A percentile compares a stretch with the other conserved stretches of the same genome.
phyloP scores from a whole-genome alignment of 495 filamentous ascomycete species.

The Penicillium daleae region DNA sequence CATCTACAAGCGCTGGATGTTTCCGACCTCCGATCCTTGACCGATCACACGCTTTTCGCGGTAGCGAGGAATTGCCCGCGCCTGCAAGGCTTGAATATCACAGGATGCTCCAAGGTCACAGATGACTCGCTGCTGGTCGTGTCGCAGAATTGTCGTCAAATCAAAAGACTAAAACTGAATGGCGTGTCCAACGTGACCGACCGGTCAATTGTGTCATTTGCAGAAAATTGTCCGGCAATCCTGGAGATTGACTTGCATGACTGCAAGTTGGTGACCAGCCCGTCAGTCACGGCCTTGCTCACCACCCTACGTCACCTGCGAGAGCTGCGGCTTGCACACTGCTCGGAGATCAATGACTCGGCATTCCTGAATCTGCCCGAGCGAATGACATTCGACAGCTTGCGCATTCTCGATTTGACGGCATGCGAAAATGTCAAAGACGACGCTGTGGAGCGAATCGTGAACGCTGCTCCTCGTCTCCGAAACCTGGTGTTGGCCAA shows the following conservation, averaged over 20 bases:
- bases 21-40: slow-evolving; percentile 76
- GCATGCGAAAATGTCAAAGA: slow-evolving; percentile 83
- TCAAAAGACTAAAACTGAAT: slow-evolving; percentile 96
- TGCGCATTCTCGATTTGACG: slow-evolving; percentile 93
- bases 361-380: slow-evolving; percentile 84
- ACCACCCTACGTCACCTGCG: slow-evolving; percentile 76
- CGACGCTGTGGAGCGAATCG: slow-evolving; percentile 82
- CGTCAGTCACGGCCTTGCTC: slow-evolving; percentile 77
- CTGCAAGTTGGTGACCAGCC: slow-evolving; percentile 78
- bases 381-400: slow-evolving; percentile 72
- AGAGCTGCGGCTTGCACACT: slow-evolving; percentile 85
- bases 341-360: slow-evolving; percentile 76
- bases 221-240: slow-evolving; percentile 84
- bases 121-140: slow-evolving; percentile 83
- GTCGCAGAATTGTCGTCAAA: slow-evolving; percentile 78
- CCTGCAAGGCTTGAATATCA: slow-evolving; percentile 93
- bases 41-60: slow-evolving; percentile 78
- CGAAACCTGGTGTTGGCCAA: slow-evolving; percentile 94
- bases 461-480: slow-evolving; percentile 81
- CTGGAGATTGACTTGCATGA: slow-evolving; percentile 95
- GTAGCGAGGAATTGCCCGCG: slow-evolving; percentile 80
- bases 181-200: slow-evolving; percentile 81
- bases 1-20: slow-evolving; percentile 91
- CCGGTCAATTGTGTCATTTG: slow-evolving; percentile 79
- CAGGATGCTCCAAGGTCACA: slow-evolving; percentile 80